These are phyloP conservation scores for Dryas integrifolia DNA, from an alignment of 331 rosid species.

Conservation along the genomic window DNA sequence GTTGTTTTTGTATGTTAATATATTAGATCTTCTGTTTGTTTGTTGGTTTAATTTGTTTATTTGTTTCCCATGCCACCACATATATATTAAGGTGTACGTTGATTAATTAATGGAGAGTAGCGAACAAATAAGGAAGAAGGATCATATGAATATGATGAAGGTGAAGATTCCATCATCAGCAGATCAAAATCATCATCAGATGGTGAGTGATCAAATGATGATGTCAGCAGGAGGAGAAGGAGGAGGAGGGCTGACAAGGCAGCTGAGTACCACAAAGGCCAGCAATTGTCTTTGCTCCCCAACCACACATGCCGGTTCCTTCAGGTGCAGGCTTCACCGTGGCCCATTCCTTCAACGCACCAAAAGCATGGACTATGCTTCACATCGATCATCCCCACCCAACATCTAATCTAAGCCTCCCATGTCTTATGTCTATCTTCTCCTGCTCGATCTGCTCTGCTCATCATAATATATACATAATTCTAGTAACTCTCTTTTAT, in stretches of 20 bases:
- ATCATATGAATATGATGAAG: constrained; percentile 21
- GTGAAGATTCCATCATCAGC: constrained; percentile 39
- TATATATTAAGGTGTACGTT: not conserved
- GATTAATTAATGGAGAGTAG: constrained; percentile 34
- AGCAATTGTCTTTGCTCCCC: constrained; percentile 71
- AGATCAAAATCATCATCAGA: too few species aligned
- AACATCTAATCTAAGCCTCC: not conserved
- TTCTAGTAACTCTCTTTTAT: too few species aligned
- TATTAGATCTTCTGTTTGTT: too few species aligned
- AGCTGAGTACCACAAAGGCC: constrained; percentile 45
- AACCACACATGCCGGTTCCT: constrained; percentile 75
- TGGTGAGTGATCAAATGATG: not conserved
- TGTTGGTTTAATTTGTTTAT: too few species aligned
- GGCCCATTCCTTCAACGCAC: constrained; percentile 48
- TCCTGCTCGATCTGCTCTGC: too few species aligned
- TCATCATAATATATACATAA: too few species aligned
- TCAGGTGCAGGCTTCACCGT: constrained; percentile 77
- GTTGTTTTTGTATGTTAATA: too few species aligned
- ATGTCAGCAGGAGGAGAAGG: not conserved
- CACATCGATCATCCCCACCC: not conserved
- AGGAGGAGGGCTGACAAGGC: constrained; percentile 40
- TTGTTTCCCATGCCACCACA: not conserved
- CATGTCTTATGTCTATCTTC: not conserved
- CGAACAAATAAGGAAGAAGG: constrained; percentile 3
- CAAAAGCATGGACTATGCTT: constrained; percentile 45